Evolutionary conservation across 495 filamentous ascomycete species (phyloP).

Genomic region (Elaphomyces granulatus): DNA sequence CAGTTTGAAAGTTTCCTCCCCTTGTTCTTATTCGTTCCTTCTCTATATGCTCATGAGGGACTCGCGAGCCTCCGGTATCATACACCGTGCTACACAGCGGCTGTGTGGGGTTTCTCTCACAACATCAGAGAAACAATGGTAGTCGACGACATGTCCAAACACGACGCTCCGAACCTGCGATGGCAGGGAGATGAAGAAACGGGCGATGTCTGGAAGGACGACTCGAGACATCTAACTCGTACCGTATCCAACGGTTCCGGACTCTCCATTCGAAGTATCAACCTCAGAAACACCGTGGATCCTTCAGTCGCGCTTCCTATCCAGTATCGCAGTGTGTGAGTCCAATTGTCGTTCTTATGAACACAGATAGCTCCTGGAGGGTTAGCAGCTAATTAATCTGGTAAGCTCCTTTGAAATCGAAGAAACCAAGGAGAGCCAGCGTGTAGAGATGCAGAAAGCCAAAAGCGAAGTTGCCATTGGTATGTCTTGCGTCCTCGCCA

Average conservation of each 20-base stretch:
- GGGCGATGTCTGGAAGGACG: neutral
- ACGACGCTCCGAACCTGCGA: neutral
- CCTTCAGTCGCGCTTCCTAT: constrained; percentile 37
- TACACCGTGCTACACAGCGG: no score
- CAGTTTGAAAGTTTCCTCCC: no score
- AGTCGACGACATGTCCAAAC: neutral
- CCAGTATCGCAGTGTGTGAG: constrained; percentile 33
- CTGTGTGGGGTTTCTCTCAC: no score
- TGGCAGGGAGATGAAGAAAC: constrained; percentile 6
- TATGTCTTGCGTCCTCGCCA: constrained; percentile 7
- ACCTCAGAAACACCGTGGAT: constrained; percentile 21
- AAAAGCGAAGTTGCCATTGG: constrained; percentile 30
- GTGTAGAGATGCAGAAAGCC: constrained; percentile 22
- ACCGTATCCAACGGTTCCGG: neutral
- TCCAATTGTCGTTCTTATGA: neutral
- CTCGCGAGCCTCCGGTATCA: no score
- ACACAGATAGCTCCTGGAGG: neutral
- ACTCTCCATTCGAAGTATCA: constrained; percentile 11
- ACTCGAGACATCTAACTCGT: constrained; percentile 1
- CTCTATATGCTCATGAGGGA: no score
- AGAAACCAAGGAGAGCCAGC: constrained; percentile 29
- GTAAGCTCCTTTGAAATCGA: constrained; percentile 38
- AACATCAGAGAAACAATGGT: no score
- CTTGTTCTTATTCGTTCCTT: no score
- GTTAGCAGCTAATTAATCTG: constrained; percentile 3